Evolutionary conservation across 2,329 filamentous ascomycete species (phyloP).

Genomic region (Zymoseptoria passerinii): DNA sequence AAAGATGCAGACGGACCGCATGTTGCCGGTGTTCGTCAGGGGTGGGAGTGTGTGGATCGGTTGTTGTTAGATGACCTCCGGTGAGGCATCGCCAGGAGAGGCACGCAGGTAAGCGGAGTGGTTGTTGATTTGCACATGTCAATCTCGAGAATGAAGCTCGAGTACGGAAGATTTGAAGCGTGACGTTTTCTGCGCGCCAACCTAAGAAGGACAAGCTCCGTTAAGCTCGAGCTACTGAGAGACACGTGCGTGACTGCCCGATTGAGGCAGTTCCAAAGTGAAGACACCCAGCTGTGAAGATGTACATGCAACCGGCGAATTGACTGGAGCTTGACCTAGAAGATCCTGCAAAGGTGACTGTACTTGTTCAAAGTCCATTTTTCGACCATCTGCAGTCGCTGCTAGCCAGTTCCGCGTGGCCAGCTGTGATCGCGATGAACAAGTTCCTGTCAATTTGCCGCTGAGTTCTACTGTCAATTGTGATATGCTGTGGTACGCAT

Average conservation of each 20-base stretch:
- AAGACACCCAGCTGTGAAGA: not conserved
- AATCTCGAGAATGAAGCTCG: not conserved
- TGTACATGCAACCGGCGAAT: not conserved
- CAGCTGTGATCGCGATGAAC: no score
- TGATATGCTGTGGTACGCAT: no score
- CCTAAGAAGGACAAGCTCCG: not conserved
- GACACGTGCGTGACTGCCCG: not conserved
- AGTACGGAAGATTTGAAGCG: conserved; percentile 1
- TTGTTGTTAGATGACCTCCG: conserved; percentile 15
- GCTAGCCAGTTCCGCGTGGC: no score
- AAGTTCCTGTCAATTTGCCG: no score
- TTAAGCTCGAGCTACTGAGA: not conserved
- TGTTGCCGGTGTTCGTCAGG: conserved; percentile 13
- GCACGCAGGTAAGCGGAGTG: conserved; percentile 4
- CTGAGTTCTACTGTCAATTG: no score
- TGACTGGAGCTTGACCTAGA: no score
- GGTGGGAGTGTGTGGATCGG: not conserved
- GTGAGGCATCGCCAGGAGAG: conserved; percentile 15
- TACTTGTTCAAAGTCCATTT: no score
- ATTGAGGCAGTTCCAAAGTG: not conserved
- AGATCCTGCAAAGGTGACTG: no score
- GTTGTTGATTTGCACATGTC: conserved; percentile 9
- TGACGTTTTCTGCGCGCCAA: not conserved
- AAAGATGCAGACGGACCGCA: conserved; percentile 60
- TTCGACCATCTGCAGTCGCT: no score